Percentiles rank a stretch among this genome's conserved stretches.
These are phyloP conservation scores for Puccinellia tenuiflora DNA, from an alignment of 176 grass and related monocot genomes.

Conservation along the genomic window DNA sequence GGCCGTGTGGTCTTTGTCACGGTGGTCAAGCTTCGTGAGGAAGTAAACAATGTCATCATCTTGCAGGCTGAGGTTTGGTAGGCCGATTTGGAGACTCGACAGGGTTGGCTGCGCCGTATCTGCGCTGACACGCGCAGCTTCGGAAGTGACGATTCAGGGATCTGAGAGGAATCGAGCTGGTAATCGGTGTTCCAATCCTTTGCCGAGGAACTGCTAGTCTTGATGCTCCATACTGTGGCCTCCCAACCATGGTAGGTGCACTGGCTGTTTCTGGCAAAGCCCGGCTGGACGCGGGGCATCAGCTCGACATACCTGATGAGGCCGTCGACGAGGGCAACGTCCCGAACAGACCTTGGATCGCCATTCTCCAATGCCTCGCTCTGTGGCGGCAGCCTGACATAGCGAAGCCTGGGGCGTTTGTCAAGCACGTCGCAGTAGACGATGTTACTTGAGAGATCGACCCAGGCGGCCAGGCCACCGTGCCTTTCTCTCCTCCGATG, in stretches of 20 bases:
- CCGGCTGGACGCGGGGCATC: background rate
- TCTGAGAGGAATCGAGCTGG: background rate
- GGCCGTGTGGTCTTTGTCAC: too few species aligned
- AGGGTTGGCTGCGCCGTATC: background rate
- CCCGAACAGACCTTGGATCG: background rate
- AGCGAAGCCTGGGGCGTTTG: background rate
- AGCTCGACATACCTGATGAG: background rate
- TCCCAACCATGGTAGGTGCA: background rate
- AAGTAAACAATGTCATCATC: too few species aligned
- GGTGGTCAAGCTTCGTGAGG: too few species aligned
- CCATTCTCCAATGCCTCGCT: too few species aligned
- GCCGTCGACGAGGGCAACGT: background rate
- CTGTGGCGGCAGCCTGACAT: background rate
- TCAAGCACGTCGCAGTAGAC: background rate
- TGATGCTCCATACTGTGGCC: background rate
- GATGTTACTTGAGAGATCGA: background rate
- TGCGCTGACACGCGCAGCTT: background rate
- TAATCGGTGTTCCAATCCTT: background rate
- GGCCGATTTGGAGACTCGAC: background rate
- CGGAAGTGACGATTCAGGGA: background rate
- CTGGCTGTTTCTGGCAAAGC: too few species aligned
- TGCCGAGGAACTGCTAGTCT: background rate
- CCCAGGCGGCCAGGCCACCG: background rate
- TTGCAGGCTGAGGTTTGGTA: background rate
- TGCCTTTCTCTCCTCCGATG: background rate